A percentile compares a stretch with the other conserved stretches of the same genome.
phyloP scores from a whole-genome alignment of 768 basidiomycete species.

The Boletus sp. region DNA sequence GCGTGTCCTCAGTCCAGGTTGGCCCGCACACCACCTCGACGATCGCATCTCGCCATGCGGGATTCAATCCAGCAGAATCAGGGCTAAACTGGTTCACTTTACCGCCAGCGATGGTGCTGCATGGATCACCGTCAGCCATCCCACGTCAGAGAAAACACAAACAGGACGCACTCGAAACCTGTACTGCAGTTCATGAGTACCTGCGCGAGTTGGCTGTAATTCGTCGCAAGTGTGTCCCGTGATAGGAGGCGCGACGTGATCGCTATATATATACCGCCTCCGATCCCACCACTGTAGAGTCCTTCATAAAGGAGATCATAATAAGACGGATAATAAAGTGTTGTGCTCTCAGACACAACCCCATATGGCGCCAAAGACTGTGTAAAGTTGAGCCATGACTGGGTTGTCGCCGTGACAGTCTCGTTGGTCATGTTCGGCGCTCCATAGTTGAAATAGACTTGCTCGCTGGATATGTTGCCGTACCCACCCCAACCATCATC shows the following conservation, averaged over 20 bases:
- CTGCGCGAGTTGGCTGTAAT: slow-evolving; percentile 25
- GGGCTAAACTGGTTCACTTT: too few species aligned
- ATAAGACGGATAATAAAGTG: slow-evolving; percentile 22
- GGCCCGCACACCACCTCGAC: neutral
- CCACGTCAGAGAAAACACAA: too few species aligned
- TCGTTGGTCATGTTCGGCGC: slow-evolving; percentile 35
- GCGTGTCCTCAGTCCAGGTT: slow-evolving; percentile 21
- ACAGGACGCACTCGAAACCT: slow-evolving; percentile 4
- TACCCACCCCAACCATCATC: slow-evolving; percentile 47
- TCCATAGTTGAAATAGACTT: slow-evolving; percentile 2
- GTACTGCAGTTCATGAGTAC: slow-evolving; percentile 5
- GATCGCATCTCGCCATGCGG: slow-evolving; percentile 44
- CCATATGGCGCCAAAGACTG: neutral
- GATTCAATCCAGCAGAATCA: too few species aligned
- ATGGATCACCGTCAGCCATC: slow-evolving; percentile 7
- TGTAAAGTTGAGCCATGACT: slow-evolving; percentile 30
- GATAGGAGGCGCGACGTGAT: slow-evolving; percentile 33
- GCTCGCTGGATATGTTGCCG: neutral
- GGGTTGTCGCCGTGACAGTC: slow-evolving; percentile 32
- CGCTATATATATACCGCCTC: slow-evolving; percentile 13
- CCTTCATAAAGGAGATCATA: slow-evolving; percentile 22
- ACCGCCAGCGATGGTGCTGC: slow-evolving; percentile 45
- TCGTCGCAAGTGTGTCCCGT: slow-evolving; percentile 22
- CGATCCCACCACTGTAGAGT: neutral
- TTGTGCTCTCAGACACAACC: slow-evolving; percentile 28